Evolutionary conservation across 2,329 filamentous ascomycete species (phyloP), one percentile per base, ranked within the genome.

Genomic region (Dryadomyces sulphureus): DNA sequence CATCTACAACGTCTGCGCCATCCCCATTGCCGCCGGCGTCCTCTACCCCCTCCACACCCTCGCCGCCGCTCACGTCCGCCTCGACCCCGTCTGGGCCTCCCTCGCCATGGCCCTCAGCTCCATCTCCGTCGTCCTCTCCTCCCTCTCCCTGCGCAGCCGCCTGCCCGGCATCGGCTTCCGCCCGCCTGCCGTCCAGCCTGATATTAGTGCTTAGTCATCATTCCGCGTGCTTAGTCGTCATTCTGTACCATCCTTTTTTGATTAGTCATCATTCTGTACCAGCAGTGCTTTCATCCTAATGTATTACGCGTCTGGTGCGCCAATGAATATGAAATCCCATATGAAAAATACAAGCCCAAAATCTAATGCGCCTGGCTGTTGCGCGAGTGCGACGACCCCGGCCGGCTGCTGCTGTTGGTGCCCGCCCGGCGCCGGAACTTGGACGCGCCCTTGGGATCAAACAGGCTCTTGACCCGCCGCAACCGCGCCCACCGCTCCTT

Each of bases 21-120:
- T 94, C 48, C 87, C 87, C 1, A 71, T 94, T 47, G 86, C 87
- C 0, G 87, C 87, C 0, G 87, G 87, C 1, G 82, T 81, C 34
- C 65, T 93, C 48, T 93, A 84, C 60, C 65, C 72, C 2, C 52
- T 80, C 41, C 59, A 55, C 45, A 68, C 67, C 41, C 59, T 60
- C 4, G 56, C 58, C 2, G 72, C 69, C 2, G 58, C 59, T 25
- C 81, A 83, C 57, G 62, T 87, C 19, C 66, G 74, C 49, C 63
- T 89, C 41, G 80, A 85, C 59, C 84, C 84, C 0, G 84, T 84
- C 1, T 95, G 89, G 89, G 90, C 89, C 5, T 82, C 80, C 53
- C 63, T 94, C 59, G 89, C 89, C 1, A 96, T 95, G 90, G 90
- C 90, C 22, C 62, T 89, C 60, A 94, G 88, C 62, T 90, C 84